Percentiles rank a stretch among this genome's conserved stretches.
These are phyloP conservation scores for Coemansia sp. DNA, from an alignment of 192 early-diverging fungal genomes.

Conservation along the genomic window DNA sequence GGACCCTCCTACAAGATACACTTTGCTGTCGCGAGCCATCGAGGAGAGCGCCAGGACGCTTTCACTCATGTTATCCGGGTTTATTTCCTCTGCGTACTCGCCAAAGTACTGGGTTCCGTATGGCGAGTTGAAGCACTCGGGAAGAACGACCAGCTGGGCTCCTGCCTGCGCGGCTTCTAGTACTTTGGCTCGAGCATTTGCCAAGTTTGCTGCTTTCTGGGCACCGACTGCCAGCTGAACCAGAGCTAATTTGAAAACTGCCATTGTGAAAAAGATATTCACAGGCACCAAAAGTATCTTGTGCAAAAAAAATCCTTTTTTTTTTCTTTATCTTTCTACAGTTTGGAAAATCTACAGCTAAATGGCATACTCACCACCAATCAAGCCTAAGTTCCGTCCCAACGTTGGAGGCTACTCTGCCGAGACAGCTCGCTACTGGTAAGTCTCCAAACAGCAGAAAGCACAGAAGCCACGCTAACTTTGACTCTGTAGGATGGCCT, in stretches of 20 bases:
- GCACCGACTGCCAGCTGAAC: conserved; percentile 77
- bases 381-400: conserved; percentile 39
- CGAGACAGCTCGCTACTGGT: conserved; percentile 45
- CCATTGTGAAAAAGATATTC: not conserved
- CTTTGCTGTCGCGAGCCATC: conserved; percentile 84
- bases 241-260: conserved; percentile 60
- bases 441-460: conserved; percentile 5
- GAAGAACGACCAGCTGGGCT: conserved; percentile 88
- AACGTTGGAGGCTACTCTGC: conserved; percentile 48
- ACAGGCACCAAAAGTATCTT: no score
- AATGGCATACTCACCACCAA: conserved; percentile 35
- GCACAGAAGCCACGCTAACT: not conserved
- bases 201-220: conserved; percentile 75
- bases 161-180: conserved; percentile 80
- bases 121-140: conserved; percentile 98
- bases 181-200: conserved; percentile 71
- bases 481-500: conserved; percentile 30
- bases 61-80: conserved; percentile 54
- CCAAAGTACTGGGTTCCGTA: conserved; percentile 91
- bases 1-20: conserved; percentile 88
- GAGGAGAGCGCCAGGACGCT: conserved; percentile 69
- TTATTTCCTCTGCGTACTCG: conserved; percentile 84
- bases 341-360: conserved; percentile 1
- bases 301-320: not conserved
- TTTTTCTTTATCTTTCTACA: not conserved